phyloP scores from a whole-genome alignment of 139 green algal species.

The Chlamydomonas asymmetrica region DNA sequence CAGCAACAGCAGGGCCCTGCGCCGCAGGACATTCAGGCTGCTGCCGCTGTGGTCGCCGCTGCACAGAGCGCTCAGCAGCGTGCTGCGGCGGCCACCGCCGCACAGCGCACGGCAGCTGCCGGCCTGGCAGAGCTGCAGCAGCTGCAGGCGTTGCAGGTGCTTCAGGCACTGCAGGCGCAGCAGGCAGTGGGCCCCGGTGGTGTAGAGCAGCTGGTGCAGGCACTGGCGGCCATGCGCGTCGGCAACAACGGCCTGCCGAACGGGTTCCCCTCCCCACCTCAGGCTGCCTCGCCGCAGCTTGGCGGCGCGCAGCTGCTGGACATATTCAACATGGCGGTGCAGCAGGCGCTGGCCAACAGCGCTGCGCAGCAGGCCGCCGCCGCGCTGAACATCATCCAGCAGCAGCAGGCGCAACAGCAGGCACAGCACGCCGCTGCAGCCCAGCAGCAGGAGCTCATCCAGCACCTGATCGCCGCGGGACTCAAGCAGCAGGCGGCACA shows the following conservation, averaged over 20 bases:
- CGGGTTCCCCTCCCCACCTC: no score
- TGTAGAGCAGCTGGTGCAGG: neutral
- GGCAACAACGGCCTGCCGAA: no score
- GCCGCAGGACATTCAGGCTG: no score
- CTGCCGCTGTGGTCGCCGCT: no score
- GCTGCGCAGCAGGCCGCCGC: conserved; percentile 19
- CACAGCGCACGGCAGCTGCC: conserved; percentile 11
- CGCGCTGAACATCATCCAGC: neutral
- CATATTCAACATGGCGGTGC: conserved; percentile 16
- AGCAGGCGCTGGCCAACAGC: conserved; percentile 28
- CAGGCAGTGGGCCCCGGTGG: conserved; percentile 5
- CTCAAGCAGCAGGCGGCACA: neutral
- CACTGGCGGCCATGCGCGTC: neutral
- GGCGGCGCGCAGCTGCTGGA: neutral
- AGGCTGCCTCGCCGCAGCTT: no score
- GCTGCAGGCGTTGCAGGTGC: conserved; percentile 20
- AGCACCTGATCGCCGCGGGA: conserved; percentile 15
- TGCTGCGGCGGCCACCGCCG: neutral
- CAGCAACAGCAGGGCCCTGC: no score
- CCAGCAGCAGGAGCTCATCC: conserved; percentile 14
- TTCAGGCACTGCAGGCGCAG: conserved; percentile 10
- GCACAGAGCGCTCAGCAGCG: no score
- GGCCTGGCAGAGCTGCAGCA: conserved; percentile 28
- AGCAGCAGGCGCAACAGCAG: conserved; percentile 17
- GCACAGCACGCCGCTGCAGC: neutral